Evolutionary conservation across 768 basidiomycete species (phyloP), one percentile per base, ranked within the genome.

Genomic region (Leccinum uliginosum): DNA sequence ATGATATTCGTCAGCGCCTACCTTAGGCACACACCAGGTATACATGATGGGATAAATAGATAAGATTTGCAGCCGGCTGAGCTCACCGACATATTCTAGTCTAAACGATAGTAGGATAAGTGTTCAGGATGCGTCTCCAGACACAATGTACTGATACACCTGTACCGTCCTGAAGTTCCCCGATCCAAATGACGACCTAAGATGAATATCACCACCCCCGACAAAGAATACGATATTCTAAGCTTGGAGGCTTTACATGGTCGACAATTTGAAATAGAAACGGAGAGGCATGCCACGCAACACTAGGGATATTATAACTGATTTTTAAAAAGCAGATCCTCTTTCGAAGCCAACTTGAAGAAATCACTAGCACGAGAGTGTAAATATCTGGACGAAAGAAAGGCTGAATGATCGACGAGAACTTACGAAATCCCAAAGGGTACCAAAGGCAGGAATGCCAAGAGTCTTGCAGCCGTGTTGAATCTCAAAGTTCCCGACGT

Each of bases 401-500:
- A 21, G 40, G 6, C n/a, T 21, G 12, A 56, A 38, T 46, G 57
- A 53, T 50, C 52, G 58, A 56, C 40, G 17, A 11, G 30, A 43
- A 67, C 65, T 65, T 65, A 73, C 80, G 71, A 87, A 87, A 71
- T 87, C 86, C 85, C 86, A 87, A 27, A 87, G 75, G 14, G 86
- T 86, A 55, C 85, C 86, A 62, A 84, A 84, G 45, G 80, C 81
- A 43, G 85, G 85, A 62, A 86, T 86, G 24, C 82, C 83, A 51
- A 80, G 81, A 60, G 79, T 78, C 70, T 85, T 89, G 75, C 84
- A 90, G 21, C 87, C 89, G 67, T 86, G 77, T 80, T 89, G 89
- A 58, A 91, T 85, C 65, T 91, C 88, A 14, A 80, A 76, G 70
- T 91, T 91, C 27, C 89, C 89, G 40, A 83, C 78, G 63, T 80